Percentiles rank a stretch among this genome's conserved stretches.
Evolutionary conservation across 202 grass and related monocot species (phyloP).

Genomic region (Thinopyrum obtusiflorum): DNA sequence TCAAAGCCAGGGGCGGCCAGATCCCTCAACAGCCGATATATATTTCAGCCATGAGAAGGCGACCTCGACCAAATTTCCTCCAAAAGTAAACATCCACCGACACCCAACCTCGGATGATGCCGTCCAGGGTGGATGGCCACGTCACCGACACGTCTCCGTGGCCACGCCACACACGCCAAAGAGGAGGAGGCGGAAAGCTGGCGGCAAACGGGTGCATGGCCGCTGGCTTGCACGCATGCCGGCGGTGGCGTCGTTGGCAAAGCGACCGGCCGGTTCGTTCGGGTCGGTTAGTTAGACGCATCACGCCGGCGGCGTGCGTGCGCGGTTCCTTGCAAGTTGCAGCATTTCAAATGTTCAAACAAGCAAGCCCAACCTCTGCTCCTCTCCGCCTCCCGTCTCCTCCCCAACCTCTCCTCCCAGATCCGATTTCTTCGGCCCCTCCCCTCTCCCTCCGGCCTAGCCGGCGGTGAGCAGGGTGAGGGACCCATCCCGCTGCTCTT

Average conservation of each 20-base stretch:
- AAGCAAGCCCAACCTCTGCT: too few species aligned
- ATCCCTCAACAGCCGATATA: neutral
- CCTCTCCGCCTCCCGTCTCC: too few species aligned
- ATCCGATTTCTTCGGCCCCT: too few species aligned
- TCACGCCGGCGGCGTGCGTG: constrained; percentile 14
- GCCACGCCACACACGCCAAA: neutral
- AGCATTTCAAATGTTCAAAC: neutral
- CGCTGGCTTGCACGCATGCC: neutral
- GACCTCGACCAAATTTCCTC: neutral
- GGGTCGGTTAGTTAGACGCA: neutral
- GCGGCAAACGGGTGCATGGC: neutral
- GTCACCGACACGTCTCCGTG: neutral
- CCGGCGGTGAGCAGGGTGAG: too few species aligned
- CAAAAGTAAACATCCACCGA: too few species aligned
- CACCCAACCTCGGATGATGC: too few species aligned
- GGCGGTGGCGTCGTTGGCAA: neutral
- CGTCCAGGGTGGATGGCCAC: too few species aligned
- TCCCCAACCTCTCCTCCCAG: too few species aligned
- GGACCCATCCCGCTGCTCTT: too few species aligned
- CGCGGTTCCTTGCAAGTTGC: neutral
- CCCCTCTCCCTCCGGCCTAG: too few species aligned
- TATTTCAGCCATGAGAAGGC: too few species aligned
- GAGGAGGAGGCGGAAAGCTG: neutral
- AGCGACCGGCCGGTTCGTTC: neutral
- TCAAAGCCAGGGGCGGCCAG: neutral